These are phyloP conservation scores for Tephrocybe sp. DNA, from an alignment of 768 basidiomycete species.

Conservation along the genomic window DNA sequence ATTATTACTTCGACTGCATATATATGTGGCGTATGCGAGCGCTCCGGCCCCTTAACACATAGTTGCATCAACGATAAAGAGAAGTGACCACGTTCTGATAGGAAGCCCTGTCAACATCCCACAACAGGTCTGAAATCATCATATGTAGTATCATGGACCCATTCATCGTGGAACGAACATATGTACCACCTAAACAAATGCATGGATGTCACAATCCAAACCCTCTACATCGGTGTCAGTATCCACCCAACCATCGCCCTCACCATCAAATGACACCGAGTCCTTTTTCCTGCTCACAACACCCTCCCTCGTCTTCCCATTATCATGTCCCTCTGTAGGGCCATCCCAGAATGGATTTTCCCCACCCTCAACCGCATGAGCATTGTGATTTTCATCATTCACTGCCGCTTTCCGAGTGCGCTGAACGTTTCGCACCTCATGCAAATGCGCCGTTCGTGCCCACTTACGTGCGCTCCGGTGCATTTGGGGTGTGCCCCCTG, in stretches of 20 bases:
- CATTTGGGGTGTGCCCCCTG: slow-evolving; percentile 14
- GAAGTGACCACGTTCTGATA: no score
- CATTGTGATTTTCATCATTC: slow-evolving; percentile 7
- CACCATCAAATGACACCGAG: background rate
- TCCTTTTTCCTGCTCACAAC: background rate
- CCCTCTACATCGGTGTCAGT: slow-evolving; percentile 15
- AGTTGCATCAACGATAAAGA: no score
- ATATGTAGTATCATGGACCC: no score
- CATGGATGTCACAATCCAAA: background rate
- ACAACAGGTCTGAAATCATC: no score
- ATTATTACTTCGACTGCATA: no score
- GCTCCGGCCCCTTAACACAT: no score
- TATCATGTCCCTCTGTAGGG: background rate
- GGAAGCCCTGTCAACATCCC: no score
- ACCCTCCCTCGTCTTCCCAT: background rate
- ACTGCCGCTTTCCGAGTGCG: background rate
- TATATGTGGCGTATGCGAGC: no score
- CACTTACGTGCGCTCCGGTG: slow-evolving; percentile 52
- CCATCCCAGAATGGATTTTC: slow-evolving; percentile 14
- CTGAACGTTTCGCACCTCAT: slow-evolving; percentile 43
- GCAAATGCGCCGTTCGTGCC: slow-evolving; percentile 67
- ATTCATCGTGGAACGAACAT: no score
- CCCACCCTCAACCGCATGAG: background rate
- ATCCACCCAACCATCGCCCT: slow-evolving; percentile 19
- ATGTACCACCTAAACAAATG: no score